Evolutionary conservation across 2,329 filamentous ascomycete genomes (phyloP), one percentile per base, ranked within the genome.

Genomic region (Pseudonectria buxi): DNA sequence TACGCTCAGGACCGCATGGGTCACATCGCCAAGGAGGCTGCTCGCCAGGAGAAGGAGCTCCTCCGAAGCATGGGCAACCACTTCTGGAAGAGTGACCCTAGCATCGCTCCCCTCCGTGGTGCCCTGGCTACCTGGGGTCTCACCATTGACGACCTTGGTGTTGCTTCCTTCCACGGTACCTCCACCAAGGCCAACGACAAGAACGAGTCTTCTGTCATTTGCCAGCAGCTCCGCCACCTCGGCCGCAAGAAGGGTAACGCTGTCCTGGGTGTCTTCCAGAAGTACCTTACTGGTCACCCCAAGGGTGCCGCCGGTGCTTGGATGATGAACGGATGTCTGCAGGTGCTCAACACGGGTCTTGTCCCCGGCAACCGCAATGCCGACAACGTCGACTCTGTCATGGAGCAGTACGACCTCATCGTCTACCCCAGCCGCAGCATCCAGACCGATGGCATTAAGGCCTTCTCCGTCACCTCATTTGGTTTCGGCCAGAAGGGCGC

Each of bases 401-500:
- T 98, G 85, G 90, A 96, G 74, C 78, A 95, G 61, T 98, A 92
- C 52, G 92, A 98, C 61, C 85, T 95, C 68, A 94, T 98, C 50
- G 86, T 96, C 46, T 98, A 95, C 67, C 92, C 92, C 30, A 95
- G 85, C 67, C 85, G 86, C 54, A 85, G 80, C 62, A 89, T 98
- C 52, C 92, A 98, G 71, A 98, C 92, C 7, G 92, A 98, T 55
- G 92, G 92, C 45, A 75, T 98, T 72, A 98, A 96, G 70, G 94
- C 92, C 11, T 96, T 98, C 76, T 95, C 88, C 1, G 87, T 98
- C 46, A 98, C 94, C 6, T 98, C 94, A 0, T 98, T 98, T 63
- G 92, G 92, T 65, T 98, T 98, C 72, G 92, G 92, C 51, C 92
- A 98, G 66, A 98, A 98, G 78, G 92, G 92, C 58, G 86, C 92